Percentiles rank a stretch among this genome's conserved stretches.
Evolutionary conservation across 805 yeast genomes (phyloP).

Genomic region (Pichia manshurica): DNA sequence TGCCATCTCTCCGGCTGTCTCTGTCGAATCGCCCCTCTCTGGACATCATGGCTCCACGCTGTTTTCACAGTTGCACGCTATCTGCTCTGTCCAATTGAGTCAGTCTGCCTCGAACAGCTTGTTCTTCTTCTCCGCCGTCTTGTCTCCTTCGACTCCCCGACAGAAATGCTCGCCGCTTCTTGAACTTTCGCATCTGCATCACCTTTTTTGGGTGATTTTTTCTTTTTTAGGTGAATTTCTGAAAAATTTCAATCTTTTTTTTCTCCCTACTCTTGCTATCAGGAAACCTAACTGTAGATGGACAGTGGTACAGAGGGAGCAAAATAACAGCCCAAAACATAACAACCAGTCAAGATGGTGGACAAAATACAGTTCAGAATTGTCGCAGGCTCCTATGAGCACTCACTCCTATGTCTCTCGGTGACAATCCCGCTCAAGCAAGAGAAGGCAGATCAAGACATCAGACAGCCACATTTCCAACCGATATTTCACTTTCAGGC

Average conservation of each 20-base stretch:
- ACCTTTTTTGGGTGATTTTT: neutral
- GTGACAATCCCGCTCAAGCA: conserved; percentile 43
- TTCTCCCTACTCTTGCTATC: neutral
- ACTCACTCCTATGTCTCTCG: conserved; percentile 79
- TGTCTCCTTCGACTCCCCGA: neutral
- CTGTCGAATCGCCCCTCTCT: neutral
- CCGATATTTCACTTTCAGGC: conserved; percentile 96
- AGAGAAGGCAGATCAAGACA: conserved; percentile 12
- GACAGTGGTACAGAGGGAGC: no score
- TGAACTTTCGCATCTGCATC: neutral
- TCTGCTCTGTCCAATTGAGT: no score
- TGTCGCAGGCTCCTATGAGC: conserved; percentile 94
- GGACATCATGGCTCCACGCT: no score
- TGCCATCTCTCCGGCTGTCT: neutral
- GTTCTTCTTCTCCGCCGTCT: neutral
- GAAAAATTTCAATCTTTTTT: neutral
- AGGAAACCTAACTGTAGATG: neutral
- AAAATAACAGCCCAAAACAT: no score
- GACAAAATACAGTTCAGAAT: conserved; percentile 56
- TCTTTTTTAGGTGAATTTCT: neutral
- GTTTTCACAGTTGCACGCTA: no score
- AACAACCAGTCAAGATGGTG: conserved; percentile 2
- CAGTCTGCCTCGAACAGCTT: no score
- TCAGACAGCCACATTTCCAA: conserved; percentile 61
- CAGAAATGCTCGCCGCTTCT: neutral